A percentile compares a stretch with the other conserved stretches of the same genome.
Evolutionary conservation across 345 rosid genomes (phyloP).

Genomic region (Citrus unshiu): DNA sequence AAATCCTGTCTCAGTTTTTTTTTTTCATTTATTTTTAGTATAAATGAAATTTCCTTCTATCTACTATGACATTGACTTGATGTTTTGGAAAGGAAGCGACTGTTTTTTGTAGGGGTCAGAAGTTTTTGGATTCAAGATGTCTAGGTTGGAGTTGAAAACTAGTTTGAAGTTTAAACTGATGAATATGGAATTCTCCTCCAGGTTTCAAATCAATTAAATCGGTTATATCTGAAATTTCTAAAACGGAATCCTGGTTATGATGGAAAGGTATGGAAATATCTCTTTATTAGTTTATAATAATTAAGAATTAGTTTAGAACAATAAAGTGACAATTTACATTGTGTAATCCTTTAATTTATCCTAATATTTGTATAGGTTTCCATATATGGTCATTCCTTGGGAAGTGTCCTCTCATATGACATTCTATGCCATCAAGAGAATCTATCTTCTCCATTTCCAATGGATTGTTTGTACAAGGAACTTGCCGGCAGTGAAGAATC

Average conservation of each 20-base stretch:
- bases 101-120: not conserved
- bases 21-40: no score
- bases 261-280: constrained; percentile 67
- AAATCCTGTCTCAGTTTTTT: not conserved
- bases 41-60: not conserved
- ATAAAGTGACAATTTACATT: not conserved
- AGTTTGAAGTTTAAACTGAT: constrained; percentile 14
- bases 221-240: constrained; percentile 68
- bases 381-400: constrained; percentile 93
- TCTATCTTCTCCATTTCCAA: constrained; percentile 76
- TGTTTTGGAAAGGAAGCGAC: not conserved
- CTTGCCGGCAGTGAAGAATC: constrained; percentile 37
- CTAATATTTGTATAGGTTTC: constrained; percentile 56
- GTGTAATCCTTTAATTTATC: not conserved
- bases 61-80: not conserved
- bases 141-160: not conserved
- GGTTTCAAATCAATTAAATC: constrained; percentile 90
- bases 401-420: constrained; percentile 96
- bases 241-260: constrained; percentile 90
- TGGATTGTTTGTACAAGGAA: constrained; percentile 66
- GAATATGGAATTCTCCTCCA: constrained; percentile 25
- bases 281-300: not conserved
- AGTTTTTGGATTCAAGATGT: not conserved
- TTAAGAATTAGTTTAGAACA: not conserved
- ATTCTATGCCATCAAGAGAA: constrained; percentile 95